Conservation (phyloP, 345 rosid genomes). For the Lagerstroemia speciosa region DNA sequence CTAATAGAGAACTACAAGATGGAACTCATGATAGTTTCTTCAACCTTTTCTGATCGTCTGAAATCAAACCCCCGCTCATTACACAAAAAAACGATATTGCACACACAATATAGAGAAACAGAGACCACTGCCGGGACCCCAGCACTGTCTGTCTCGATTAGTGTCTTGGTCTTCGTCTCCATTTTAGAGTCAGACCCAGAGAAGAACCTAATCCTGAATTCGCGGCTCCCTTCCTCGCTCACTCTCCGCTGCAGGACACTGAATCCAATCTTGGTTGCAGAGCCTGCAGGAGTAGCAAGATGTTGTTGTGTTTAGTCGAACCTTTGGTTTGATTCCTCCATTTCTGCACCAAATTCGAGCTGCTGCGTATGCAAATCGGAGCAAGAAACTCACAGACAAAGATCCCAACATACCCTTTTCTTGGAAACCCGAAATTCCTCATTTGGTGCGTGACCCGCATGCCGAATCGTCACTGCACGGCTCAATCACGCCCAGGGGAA, state of each 20-base stretch:
- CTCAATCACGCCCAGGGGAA: background rate
- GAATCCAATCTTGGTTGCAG: background rate
- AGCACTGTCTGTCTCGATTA: too few species aligned
- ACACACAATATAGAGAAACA: background rate
- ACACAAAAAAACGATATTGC: background rate
- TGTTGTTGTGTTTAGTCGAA: constrained; percentile 1
- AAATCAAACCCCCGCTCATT: background rate
- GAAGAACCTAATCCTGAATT: background rate
- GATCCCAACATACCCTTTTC: constrained; percentile 4
- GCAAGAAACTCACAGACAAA: background rate
- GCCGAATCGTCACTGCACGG: constrained; percentile 22
- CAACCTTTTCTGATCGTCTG: background rate
- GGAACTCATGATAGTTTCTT: too few species aligned
- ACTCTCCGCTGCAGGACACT: background rate
- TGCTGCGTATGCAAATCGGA: background rate
- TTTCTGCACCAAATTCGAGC: background rate
- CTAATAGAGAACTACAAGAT: too few species aligned
- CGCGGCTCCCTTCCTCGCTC: background rate
- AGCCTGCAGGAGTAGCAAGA: background rate
- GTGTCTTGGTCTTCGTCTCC: background rate
- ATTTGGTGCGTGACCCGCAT: constrained; percentile 21
- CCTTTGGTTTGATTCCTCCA: background rate
- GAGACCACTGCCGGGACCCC: too few species aligned
- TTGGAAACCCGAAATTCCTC: background rate
- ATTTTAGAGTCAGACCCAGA: background rate